Evolutionary conservation across 1,284 basidiomycete genomes (phyloP), one percentile per base, ranked within the genome.

Genomic region (Ceratobasidium sp.): DNA sequence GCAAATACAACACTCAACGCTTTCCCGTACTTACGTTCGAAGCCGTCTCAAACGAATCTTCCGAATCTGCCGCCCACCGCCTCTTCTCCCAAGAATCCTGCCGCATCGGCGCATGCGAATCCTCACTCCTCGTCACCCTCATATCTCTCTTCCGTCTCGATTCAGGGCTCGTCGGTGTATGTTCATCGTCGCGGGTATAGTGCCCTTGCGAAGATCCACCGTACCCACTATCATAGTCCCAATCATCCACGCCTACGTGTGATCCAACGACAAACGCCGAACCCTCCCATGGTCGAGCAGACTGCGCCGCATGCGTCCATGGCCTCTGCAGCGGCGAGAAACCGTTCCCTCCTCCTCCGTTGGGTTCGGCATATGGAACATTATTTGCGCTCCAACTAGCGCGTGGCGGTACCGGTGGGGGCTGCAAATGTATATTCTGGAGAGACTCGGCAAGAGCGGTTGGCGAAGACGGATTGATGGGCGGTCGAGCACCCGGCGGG

Each of bases 211-310:
- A 56, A 18, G 73, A 77, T 28, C 64, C 73, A 26, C 64, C 73
- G 40, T 77, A 77, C n/a, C 73, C 73, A 55, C 73, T 77, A 42
- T 77, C 73, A 51, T 44, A 76, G 12, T 71, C 69, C 28, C 46
- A 69, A 40, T 67, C 53, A 26, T 64, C 64, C 53, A 77, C 33
- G 42, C 55, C 39, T 0, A 77, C 51, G 42, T 53, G 61, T 23
- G 61, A 56, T 23, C 73, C 73, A 39, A 68, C 49, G 3, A 64
- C 64, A 58, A 77, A 77, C 39, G 73, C 73, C 3, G 73, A 77
- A 20, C 39, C 49, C 53, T 77, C 73, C 73, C 73, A 77, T 39
- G 73, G 73, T n/a, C 53, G 46, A 20, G 72, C n/a, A 1, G 49
- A 53, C 53, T 56, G 68, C 42, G 42, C 10, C 9, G 18, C 40